phyloP scores from a whole-genome alignment of 2,329 filamentous ascomycete species.

The Fusarium algeriense region DNA sequence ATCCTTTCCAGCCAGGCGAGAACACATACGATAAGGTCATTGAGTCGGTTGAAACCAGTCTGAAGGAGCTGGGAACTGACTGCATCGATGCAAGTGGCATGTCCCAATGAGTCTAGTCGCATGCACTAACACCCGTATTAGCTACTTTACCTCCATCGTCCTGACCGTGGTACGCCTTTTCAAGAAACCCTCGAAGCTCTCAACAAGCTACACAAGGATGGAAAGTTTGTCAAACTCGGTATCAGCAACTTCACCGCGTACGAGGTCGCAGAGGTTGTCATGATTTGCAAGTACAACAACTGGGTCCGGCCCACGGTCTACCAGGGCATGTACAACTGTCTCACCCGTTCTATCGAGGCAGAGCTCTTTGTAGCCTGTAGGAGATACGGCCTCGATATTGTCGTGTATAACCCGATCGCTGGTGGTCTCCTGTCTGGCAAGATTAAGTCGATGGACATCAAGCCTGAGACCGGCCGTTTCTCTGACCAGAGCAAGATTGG shows the following conservation, averaged over 20 bases:
- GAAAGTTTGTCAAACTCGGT: conserved; percentile 85
- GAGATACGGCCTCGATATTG: conserved; percentile 81
- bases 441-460: conserved; percentile 74
- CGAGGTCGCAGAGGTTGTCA: conserved; percentile 87
- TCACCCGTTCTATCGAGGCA: conserved; percentile 79
- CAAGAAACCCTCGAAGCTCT: conserved; percentile 82
- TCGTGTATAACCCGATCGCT: conserved; percentile 85
- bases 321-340: conserved; percentile 89
- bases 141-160: conserved; percentile 57
- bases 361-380: conserved; percentile 81
- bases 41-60: conserved; percentile 73
- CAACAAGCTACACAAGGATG: conserved; percentile 85
- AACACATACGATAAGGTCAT: conserved; percentile 75
- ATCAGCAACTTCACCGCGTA: conserved; percentile 88
- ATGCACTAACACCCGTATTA: conserved; percentile 31
- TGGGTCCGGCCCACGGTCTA: conserved; percentile 89
- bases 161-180: conserved; percentile 76
- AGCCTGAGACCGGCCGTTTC: conserved; percentile 77
- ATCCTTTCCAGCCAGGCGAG: conserved; percentile 69
- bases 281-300: conserved; percentile 80
- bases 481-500: conserved; percentile 69
- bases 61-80: conserved; percentile 79
- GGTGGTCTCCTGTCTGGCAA: conserved; percentile 86
- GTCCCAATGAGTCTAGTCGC: neutral
- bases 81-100: conserved; percentile 71